Evolutionary conservation across 192 early-diverging fungal genomes (phyloP).

Genomic region (Phlyctochytrium planicorne): DNA sequence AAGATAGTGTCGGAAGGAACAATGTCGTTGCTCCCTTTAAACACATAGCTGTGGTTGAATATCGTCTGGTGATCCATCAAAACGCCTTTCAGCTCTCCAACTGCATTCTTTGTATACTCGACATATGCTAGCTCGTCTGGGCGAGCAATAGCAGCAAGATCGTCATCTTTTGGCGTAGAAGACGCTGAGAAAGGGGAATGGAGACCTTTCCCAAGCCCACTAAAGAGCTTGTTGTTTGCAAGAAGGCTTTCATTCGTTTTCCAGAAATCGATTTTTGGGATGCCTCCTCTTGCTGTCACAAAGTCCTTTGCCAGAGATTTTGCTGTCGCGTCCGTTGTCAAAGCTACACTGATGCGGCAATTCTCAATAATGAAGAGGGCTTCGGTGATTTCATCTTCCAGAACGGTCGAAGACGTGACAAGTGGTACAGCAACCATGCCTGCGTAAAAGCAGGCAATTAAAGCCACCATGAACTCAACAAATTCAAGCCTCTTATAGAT

Average conservation of each 20-base stretch:
- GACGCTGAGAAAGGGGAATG: conserved; percentile 11
- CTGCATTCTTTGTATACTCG: conserved; percentile 80
- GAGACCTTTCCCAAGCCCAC: conserved; percentile 16
- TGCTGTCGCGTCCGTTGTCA: conserved; percentile 81
- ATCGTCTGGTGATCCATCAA: conserved; percentile 73
- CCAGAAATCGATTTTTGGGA: conserved; percentile 78
- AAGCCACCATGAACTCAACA: conserved; percentile 75
- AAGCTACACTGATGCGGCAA: conserved; percentile 53
- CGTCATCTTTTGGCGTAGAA: conserved; percentile 19
- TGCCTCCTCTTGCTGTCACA: conserved; percentile 53
- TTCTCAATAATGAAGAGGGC: conserved; percentile 66
- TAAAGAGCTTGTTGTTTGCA: conserved; percentile 38
- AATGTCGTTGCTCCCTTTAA: conserved; percentile 24
- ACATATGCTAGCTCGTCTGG: conserved; percentile 74
- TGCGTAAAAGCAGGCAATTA: conserved; percentile 79
- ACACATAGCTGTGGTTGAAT: conserved; percentile 63
- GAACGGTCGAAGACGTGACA: conserved; percentile 54
- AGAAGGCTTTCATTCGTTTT: conserved; percentile 75
- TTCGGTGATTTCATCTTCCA: conserved; percentile 71
- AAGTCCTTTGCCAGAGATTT: conserved; percentile 75
- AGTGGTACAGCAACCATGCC: conserved; percentile 84
- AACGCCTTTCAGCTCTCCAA: conserved; percentile 83
- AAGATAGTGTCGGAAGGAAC: conserved; percentile 55
- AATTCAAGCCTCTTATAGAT: conserved; percentile 80
- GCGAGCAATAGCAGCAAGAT: conserved; percentile 1